phyloP scores from a whole-genome alignment of 176 grass and related monocot species.

The Tillandsia fasciculata region DNA sequence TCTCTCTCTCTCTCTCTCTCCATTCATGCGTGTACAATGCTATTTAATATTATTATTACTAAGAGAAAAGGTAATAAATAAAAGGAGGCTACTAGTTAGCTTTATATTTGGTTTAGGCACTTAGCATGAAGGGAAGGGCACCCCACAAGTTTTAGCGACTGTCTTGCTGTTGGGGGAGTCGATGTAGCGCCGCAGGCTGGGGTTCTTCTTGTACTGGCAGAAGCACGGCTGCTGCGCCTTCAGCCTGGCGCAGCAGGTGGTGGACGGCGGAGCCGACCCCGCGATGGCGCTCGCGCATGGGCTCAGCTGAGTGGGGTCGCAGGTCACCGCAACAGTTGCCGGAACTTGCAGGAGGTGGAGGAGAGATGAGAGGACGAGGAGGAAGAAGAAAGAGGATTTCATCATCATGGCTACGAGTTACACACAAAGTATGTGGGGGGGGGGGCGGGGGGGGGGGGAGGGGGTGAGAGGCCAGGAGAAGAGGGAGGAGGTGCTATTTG shows the following conservation, averaged over 20 bases:
- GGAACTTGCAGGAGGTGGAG: slow-evolving; percentile 1
- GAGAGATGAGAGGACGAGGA: background rate
- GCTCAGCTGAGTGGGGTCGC: slow-evolving; percentile 35
- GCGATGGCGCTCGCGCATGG: slow-evolving; percentile 57
- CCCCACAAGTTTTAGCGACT: slow-evolving; percentile 23
- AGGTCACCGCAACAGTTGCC: slow-evolving; percentile 30
- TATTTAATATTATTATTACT: too few relatives aligned
- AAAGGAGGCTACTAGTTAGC: too few relatives aligned
- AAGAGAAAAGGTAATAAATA: too few relatives aligned
- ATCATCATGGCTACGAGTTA: too few relatives aligned
- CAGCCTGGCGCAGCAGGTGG: slow-evolving; percentile 51
- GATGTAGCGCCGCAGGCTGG: slow-evolving; percentile 45
- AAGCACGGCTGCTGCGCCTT: slow-evolving; percentile 62
- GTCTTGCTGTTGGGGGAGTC: slow-evolving; percentile 46
- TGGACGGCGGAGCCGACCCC: slow-evolving; percentile 20
- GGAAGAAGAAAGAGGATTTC: background rate
- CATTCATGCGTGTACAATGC: too few relatives aligned
- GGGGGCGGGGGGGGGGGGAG: too few relatives aligned
- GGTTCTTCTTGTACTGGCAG: slow-evolving; percentile 68
- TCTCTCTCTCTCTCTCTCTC: too few relatives aligned
- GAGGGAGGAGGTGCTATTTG: too few relatives aligned
- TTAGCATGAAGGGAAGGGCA: slow-evolving; percentile 38
- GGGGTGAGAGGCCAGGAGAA: too few relatives aligned
- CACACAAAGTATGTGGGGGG: too few relatives aligned
- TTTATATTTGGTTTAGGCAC: too few relatives aligned